These are phyloP conservation scores for Geotrichum phurueaensis DNA, from an alignment of 1,139 yeast species.

Conservation along the genomic window DNA sequence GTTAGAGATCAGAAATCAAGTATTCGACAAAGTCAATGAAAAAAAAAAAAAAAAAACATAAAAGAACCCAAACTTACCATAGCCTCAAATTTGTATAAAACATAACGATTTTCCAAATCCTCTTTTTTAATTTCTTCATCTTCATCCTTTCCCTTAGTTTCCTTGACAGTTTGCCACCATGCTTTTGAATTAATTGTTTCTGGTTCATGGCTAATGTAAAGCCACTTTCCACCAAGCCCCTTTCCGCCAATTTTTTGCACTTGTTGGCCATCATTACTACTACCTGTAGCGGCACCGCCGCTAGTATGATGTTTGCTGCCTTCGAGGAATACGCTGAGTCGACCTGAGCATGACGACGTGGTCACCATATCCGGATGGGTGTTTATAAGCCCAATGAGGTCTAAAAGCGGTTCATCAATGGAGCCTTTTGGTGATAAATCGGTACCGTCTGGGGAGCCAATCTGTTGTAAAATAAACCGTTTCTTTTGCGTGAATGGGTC, in stretches of 20 bases:
- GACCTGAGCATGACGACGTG: conserved; percentile 82
- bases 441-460: conserved; percentile 39
- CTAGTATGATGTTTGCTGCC: conserved; percentile 38
- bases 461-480: conserved; percentile 45
- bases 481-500: conserved; percentile 70
- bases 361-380: conserved; percentile 64
- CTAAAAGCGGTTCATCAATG: conserved; percentile 64
- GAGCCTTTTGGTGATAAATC: conserved; percentile 84
- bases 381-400: conserved; percentile 64
- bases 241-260: conserved; percentile 63
- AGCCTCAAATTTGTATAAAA: conserved; percentile 77
- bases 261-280: conserved; percentile 28
- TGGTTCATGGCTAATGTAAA: conserved; percentile 70
- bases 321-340: conserved; percentile 75
- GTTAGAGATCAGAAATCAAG: background rate
- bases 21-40: background rate
- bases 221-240: conserved; percentile 79
- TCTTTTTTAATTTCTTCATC: background rate
- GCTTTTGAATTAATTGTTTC: conserved; percentile 44
- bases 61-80: conserved; percentile 31
- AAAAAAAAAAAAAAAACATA: background rate
- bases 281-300: conserved; percentile 5
- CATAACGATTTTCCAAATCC: conserved; percentile 41
- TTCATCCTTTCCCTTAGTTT: conserved; percentile 9
- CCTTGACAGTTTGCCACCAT: conserved; percentile 37